Percentiles rank a stretch among this genome's conserved stretches.
Evolutionary conservation across 2,329 filamentous ascomycete genomes (phyloP).

Genomic region (Phaeosphaeriaceae sp.): DNA sequence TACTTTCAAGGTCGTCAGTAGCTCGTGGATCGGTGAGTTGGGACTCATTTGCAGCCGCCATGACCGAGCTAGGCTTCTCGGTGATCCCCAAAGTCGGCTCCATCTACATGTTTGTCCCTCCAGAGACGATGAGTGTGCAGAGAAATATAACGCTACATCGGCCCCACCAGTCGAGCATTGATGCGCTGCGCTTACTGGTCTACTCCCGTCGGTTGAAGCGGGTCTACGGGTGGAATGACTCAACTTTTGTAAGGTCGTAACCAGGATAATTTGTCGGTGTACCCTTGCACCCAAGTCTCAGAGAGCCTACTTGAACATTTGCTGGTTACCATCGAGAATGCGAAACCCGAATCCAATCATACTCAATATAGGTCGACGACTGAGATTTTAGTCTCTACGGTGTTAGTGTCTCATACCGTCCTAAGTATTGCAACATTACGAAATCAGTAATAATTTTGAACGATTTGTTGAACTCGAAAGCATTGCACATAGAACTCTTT

Average conservation of each 20-base stretch:
- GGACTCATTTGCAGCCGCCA: constrained; percentile 18
- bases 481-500: too few species aligned
- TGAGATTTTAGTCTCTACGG: too few species aligned
- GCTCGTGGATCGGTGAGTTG: constrained; percentile 28
- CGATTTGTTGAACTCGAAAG: too few species aligned
- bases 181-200: constrained; percentile 14
- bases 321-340: too few species aligned
- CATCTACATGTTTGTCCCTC: constrained; percentile 18
- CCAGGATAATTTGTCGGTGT: too few species aligned
- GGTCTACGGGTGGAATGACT: constrained; percentile 18
- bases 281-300: too few species aligned
- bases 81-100: constrained; percentile 18
- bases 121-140: constrained; percentile 6
- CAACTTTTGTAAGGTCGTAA: constrained; percentile 20
- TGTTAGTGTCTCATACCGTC: too few species aligned
- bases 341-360: too few species aligned
- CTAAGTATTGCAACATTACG: too few species aligned
- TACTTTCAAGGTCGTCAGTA: constrained; percentile 29
- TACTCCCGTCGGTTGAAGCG: constrained; percentile 15
- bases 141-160: constrained; percentile 19
- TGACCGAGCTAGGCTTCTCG: constrained; percentile 21
- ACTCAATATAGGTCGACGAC: too few species aligned
- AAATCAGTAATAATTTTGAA: too few species aligned
- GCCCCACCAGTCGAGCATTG: constrained; percentile 22
- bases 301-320: too few species aligned